Base-by-base conservation (phyloP, 208 protist species). In the Lotmaria passim region DNA sequence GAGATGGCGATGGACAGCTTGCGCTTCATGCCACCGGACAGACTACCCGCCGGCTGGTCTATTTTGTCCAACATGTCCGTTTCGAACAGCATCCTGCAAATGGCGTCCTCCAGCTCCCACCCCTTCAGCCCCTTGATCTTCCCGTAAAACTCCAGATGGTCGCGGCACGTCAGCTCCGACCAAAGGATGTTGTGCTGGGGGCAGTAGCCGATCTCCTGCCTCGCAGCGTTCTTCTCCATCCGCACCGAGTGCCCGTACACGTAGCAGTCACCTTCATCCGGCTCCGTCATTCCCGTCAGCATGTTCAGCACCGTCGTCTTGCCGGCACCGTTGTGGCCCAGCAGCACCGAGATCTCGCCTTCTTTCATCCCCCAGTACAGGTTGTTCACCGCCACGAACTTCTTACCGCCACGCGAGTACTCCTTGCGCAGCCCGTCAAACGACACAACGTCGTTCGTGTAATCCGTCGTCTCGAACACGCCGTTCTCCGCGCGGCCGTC, bases 81-180 rank as follows among this genome's bases (percentile, higher is more conserved):
- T 41, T 62, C 75, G 36, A 79, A 47, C 14, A 94, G 73, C 65
- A 90, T 81, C 7, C 48, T 7, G 10, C 67, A 57, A n/a, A 92
- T 75, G 1, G 69, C 53, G 14, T 72, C 21, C 26, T 90, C 73
- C 30, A 69, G 64, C 46, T 69, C 41, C 44, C 57, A 59, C 17
- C 82, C 82, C 11, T 41, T 44, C 33, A 96, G 56, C 23, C 93
- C 96, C 62, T 98, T 98, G 39, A 98, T 76, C 28, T 62, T 63
- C 0, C 69, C 90, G 73, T 86, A 99, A 63, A 93, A 97, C 66
- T 81, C 53, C 12, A 99, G 72, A 72, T 98, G 94, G 57, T 98
- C 94, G 8, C 63, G 33, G 33, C 82, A 87, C 31, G 91, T 98
- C 39, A 98, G 90, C 38, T 86, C 31, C 33, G 81, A 65, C 46